phyloP scores from a whole-genome alignment of 2,329 filamentous ascomycete species.

The Fusarium miscanthi region DNA sequence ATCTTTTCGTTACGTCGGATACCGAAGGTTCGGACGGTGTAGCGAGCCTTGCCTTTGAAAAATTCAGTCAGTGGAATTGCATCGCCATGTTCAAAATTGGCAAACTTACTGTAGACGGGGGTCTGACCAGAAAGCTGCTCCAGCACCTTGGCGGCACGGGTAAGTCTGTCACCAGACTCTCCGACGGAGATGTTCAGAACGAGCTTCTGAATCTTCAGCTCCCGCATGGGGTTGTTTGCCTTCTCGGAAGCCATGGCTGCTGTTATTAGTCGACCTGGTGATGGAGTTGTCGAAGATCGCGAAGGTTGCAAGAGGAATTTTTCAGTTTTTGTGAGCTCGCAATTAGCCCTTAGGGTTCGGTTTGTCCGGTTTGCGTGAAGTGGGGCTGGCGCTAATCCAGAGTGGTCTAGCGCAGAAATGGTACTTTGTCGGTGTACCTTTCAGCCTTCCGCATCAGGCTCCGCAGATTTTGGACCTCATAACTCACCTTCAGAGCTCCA shows the following conservation, averaged over 20 bases:
- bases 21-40: constrained; percentile 99
- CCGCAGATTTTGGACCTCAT: constrained; percentile 58
- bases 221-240: constrained; percentile 97
- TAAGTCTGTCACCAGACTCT: constrained; percentile 99
- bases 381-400: constrained; percentile 8
- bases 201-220: constrained; percentile 99
- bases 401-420: constrained; percentile 43
- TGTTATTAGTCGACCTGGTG: constrained; percentile 51
- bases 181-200: constrained; percentile 99
- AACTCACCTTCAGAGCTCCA: constrained; percentile 57
- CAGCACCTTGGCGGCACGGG: constrained; percentile 99
- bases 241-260: constrained; percentile 76
- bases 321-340: constrained; percentile 51
- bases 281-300: constrained; percentile 51
- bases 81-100: constrained; percentile 21
- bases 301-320: constrained; percentile 41
- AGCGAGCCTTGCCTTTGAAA: constrained; percentile 91
- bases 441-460: constrained; percentile 57
- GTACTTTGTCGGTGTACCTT: constrained; percentile 50
- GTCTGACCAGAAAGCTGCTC: constrained; percentile 99
- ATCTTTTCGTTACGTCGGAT: constrained; percentile 99
- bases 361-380: neutral
- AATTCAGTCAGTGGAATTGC: constrained; percentile 28
- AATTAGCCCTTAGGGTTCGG: constrained; percentile 38
- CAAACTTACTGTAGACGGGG: constrained; percentile 92